Evolutionary conservation across 2,329 filamentous ascomycete genomes (phyloP), one percentile per base, ranked within the genome.

Genomic region (Stagonosporopsis cucurbitacearum): DNA sequence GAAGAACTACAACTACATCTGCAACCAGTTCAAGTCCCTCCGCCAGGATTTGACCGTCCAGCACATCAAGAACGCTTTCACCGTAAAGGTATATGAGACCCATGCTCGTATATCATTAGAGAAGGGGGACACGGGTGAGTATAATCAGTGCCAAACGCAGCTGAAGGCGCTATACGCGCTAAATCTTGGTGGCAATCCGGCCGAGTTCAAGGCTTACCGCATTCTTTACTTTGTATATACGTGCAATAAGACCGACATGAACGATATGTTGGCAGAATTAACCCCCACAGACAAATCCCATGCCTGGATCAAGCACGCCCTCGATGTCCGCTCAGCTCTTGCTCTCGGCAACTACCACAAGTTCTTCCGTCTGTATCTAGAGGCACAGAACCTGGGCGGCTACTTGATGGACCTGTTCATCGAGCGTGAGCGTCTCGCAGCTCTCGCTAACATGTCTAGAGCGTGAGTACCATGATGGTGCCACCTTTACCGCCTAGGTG

Each of bases 341-440:
- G 94, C 95, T 47, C 82, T 96, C 75, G 93, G 93, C 69, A 98
- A 98, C 79, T 97, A 97, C 77, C 94, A 99, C 80, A 94, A 87
- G 75, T 98, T 99, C 78, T 98, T 99, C 85, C 90, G 91, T 80
- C 86, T 99, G 40, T 99, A 97, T 77, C 86, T 96, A 65, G 89
- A 94, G 74, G 93, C 93, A 22, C 93, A 92, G 46, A 96, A 96
- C 71, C 96, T 99, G 93, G 94, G 95, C 59, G 92, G 90, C 67
- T 98, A 98, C 78, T 85, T 99, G 47, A 96, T 99, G 91, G 95
- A 99, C 81, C 97, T 96, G 91, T 98, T 99, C 81, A 90, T 98
- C 75, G 88, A 88, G 70, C 88, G 95, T 73, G 94, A 99, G 81
- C 91, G 95, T 69, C 86, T 99, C 64, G 88, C 89, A 72, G 95